Conservation (phyloP, 2,329 filamentous ascomycete species). For the Ascochyta lentis region DNA sequence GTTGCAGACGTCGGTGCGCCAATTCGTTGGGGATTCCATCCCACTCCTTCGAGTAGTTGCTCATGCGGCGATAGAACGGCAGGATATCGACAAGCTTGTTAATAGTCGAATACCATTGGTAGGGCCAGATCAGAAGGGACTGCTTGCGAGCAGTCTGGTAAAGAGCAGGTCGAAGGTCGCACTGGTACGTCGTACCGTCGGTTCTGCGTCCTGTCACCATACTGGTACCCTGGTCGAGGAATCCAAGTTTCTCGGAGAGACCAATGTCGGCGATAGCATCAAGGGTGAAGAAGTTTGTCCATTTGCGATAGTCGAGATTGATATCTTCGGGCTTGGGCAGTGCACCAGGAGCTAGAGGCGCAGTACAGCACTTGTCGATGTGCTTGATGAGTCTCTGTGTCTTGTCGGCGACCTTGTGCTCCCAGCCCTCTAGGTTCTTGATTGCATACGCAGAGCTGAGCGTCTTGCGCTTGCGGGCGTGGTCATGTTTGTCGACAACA, state of each 20-base stretch:
- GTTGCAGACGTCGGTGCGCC: conserved; percentile 52
- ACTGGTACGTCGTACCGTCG: conserved; percentile 56
- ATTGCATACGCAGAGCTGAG: conserved; percentile 60
- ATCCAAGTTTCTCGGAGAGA: conserved; percentile 58
- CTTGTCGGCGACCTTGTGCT: conserved; percentile 63
- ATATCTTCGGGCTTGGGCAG: conserved; percentile 48
- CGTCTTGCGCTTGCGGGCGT: conserved; percentile 59
- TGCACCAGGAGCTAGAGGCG: conserved; percentile 36
- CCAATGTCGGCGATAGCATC: conserved; percentile 66
- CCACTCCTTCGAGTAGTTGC: conserved; percentile 52
- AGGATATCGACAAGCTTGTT: conserved; percentile 57
- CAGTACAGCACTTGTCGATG: conserved; percentile 53
- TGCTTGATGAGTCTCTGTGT: conserved; percentile 53
- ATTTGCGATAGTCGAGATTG: conserved; percentile 59
- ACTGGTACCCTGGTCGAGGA: conserved; percentile 60
- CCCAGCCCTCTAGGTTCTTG: conserved; percentile 63
- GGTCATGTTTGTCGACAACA: conserved; percentile 60
- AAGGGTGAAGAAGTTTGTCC: conserved; percentile 63
- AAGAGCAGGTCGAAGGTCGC: conserved; percentile 59
- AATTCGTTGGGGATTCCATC: conserved; percentile 59
- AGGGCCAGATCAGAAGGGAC: conserved; percentile 59
- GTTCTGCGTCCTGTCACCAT: conserved; percentile 51
- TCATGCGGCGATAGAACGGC: conserved; percentile 53
- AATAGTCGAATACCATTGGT: conserved; percentile 58
- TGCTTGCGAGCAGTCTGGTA: conserved; percentile 60